Evolutionary conservation across 192 early-diverging fungal species (phyloP).

Genomic region (Coemansia sp.): DNA sequence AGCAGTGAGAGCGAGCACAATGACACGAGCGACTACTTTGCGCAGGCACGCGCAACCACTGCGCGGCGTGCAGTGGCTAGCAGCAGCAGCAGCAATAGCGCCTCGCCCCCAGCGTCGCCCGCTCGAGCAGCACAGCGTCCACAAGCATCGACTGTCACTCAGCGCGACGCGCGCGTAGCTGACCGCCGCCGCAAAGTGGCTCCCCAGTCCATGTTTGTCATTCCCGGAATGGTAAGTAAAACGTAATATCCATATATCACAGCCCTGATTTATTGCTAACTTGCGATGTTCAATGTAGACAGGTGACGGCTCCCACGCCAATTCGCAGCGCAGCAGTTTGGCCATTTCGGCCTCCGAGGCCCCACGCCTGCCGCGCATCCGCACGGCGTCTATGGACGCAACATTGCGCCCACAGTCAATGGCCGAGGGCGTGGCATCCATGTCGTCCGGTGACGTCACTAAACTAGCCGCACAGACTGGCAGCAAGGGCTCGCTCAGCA

Average conservation of each 20-base stretch:
- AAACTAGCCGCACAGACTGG: slow-evolving; percentile 11
- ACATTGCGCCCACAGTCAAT: slow-evolving; percentile 20
- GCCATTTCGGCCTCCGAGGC: slow-evolving; percentile 20
- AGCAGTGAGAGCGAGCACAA: slow-evolving; percentile 10
- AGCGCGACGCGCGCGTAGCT: slow-evolving; percentile 14
- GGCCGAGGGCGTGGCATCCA: background rate
- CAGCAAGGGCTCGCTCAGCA: slow-evolving; percentile 33
- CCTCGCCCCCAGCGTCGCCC: background rate
- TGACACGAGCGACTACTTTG: slow-evolving; percentile 1
- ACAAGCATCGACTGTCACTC: slow-evolving; percentile 11
- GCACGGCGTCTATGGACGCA: slow-evolving; percentile 31
- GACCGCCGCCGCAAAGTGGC: slow-evolving; percentile 40
- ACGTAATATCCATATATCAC: background rate
- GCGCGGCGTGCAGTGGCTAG: slow-evolving; percentile 2
- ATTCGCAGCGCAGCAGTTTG: slow-evolving; percentile 26
- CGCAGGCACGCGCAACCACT: background rate
- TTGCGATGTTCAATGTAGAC: background rate
- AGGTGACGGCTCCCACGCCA: slow-evolving; percentile 8
- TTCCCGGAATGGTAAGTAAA: slow-evolving; percentile 34
- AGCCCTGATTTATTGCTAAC: background rate
- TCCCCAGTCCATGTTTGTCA: slow-evolving; percentile 39
- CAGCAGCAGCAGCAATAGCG: slow-evolving; percentile 2
- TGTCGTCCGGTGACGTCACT: slow-evolving; percentile 4
- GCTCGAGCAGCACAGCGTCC: background rate
- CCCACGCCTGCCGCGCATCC: slow-evolving; percentile 20